Evolutionary conservation across 805 yeast species (phyloP), one percentile per base, ranked within the genome.

Genomic region (Wickerhamiella allomyrinae): DNA sequence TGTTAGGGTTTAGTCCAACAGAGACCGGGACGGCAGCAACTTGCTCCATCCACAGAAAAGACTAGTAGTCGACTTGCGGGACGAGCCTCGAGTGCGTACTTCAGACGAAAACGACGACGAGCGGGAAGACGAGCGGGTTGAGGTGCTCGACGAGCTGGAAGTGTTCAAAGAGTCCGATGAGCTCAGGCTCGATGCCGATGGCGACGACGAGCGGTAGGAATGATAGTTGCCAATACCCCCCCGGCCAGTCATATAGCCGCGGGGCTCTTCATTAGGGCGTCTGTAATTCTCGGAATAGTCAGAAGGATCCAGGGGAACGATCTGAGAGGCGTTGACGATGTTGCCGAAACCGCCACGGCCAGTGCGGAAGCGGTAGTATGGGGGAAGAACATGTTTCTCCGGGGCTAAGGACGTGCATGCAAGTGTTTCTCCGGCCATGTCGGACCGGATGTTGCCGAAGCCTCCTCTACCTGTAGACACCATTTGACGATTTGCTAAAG

Each of bases 311-410:
- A 46, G 41, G 17, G 54, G 39, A 21, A 51, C 46, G 51, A 57
- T 49, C 24, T 56, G 47, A 19, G 50, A 41, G 19, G 61, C 56
- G 4, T 58, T 51, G 20, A 58, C 53, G 17, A 53, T 50, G 51
- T 61, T 61, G 11, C 66, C 66, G 33, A 53, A 60, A 33, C 66
- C 66, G n/a, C 66, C 66, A 20, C 66, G 53, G 22, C 66, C 66
- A 20, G 62, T 50, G 20, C 54, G 51, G 49, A 59, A 60, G 13
- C 51, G 50, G 45, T 61, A 56, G 11, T 29, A 39, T 8, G 66
- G 64, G 17, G 61, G 54, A 6, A 56, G 40, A 39, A 59, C 57
- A 37, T 54, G 56, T 46, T 59, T 62, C 22, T 61, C 55, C 7
- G 66, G 66, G 3, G 64, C 62, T 10, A 55, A 54, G 20, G 46